A percentile compares a stretch with the other conserved stretches of the same genome.
Evolutionary conservation across 78 protist genomes (phyloP).

Genomic region (Pirum gemmata): DNA sequence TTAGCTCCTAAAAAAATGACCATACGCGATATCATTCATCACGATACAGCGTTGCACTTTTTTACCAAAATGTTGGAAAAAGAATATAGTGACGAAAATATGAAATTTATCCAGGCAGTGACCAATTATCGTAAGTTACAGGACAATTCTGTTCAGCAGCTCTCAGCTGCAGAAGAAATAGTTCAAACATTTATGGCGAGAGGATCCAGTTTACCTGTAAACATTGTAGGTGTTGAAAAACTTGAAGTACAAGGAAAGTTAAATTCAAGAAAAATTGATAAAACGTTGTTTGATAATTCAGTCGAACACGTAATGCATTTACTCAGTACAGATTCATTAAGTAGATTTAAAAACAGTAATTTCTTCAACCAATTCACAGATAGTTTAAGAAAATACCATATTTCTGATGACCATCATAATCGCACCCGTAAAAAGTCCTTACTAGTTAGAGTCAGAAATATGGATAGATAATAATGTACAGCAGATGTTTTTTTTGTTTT

Average conservation of each 20-base stretch:
- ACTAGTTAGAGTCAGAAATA: too few species aligned
- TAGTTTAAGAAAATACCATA: background rate
- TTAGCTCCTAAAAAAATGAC: slow-evolving; percentile 15
- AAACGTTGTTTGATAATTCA: background rate
- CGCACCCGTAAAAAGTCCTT: too few species aligned
- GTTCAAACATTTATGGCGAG: background rate
- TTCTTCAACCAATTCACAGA: background rate
- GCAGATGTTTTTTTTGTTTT: too few species aligned
- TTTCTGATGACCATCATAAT: background rate
- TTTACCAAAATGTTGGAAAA: slow-evolving; percentile 19
- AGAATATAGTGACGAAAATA: background rate
- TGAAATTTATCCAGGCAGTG: slow-evolving; percentile 2
- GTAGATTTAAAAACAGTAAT: background rate
- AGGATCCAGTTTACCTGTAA: background rate
- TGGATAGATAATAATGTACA: too few species aligned
- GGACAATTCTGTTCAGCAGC: background rate
- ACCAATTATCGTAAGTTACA: background rate
- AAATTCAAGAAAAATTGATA: background rate
- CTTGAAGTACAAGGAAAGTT: background rate
- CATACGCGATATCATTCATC: background rate
- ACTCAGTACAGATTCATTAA: background rate
- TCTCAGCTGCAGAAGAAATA: background rate
- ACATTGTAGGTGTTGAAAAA: background rate
- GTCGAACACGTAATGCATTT: slow-evolving; percentile 12
- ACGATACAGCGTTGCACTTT: background rate